Base-by-base conservation (phyloP, 139 green algal genomes). In the Klebsormidium nitens region DNA sequence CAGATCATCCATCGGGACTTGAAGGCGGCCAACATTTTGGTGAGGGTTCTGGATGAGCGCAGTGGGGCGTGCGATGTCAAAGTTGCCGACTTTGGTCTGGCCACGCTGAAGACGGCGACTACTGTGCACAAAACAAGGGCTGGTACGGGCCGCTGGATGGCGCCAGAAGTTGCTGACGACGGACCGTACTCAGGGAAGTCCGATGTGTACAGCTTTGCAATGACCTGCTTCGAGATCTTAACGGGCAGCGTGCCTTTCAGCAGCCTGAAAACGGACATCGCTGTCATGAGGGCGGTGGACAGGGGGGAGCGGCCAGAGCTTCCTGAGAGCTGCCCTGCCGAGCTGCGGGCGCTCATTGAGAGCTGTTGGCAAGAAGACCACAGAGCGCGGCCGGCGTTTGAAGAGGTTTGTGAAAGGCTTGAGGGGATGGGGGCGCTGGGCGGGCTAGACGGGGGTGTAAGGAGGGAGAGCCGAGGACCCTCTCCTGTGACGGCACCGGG, bases 1-100 rank as follows among this genome's bases (percentile, higher is more conserved):
- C 29, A 71, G 44, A 44, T 69, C 4, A 14, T 71, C 17, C 69
- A 96, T 83, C 76, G 77, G 14, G 87, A 93, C 77, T 79, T 96
- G 39, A 96, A 96, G 76, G 93, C 82, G 64, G 87, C 93, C 80
- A 96, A 96, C 81, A 92, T 96, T 57, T 96, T 97, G 79, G 90
- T 97, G 59, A 96, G 95, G 59, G 88, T 85, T 6, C 83, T 85
- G 42, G 90, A 90, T 17, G 83, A 92, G 29, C 3, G 42, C 57
- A 3, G 57, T 3, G 31, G 29, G 6, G 31, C 14, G 14, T 37
- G 36, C 5, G n/a, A 8, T 3, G 87, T 97, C 19, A 95, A 96
- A 73, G 95, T 97, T 73, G 92, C 91, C 0, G 92, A 97, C 69
- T 79, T 97, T 52, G 92, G 92, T 0, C 80, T 97, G 34, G 92